A percentile compares a stretch with the other conserved stretches of the same genome.
phyloP scores from a whole-genome alignment of 1,139 yeast species.

The Taphrina populina region DNA sequence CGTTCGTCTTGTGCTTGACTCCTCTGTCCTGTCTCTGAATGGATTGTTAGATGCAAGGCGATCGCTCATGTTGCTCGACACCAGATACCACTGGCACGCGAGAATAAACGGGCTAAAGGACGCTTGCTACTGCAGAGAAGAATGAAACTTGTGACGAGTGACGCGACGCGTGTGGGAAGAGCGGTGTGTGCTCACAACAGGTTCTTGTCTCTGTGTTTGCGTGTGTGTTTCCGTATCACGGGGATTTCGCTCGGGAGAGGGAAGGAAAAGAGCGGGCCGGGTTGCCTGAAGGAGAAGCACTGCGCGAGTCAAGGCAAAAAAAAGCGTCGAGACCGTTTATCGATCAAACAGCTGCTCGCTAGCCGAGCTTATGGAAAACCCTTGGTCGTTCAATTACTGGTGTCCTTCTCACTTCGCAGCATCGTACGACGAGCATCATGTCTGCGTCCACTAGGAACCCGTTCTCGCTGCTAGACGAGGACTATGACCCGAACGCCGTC shows the following conservation, averaged over 20 bases:
- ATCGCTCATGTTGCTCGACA: not conserved
- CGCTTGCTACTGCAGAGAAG: too few relatives aligned
- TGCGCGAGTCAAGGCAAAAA: too few relatives aligned
- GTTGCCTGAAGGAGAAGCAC: too few relatives aligned
- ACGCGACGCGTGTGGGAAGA: too few relatives aligned
- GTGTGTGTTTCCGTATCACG: too few relatives aligned
- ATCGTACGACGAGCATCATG: not conserved
- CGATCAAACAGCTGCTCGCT: constrained; percentile 17
- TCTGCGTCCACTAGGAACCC: constrained; percentile 28
- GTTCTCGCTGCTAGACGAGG: constrained; percentile 26
- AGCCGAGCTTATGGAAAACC: constrained; percentile 4
- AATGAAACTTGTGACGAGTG: too few relatives aligned
- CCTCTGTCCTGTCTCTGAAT: constrained; percentile 18
- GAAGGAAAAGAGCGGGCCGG: too few relatives aligned
- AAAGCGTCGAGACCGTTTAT: constrained; percentile 14
- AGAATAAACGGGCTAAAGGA: too few relatives aligned
- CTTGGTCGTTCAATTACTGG: not conserved
- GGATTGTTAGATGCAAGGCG: constrained; percentile 20
- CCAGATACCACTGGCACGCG: too few relatives aligned
- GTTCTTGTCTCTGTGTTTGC: too few relatives aligned
- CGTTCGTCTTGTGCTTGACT: not conserved
- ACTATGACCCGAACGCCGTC: constrained; percentile 15
- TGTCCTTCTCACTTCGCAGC: not conserved
- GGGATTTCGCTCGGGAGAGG: too few relatives aligned
- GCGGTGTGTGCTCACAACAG: too few relatives aligned